These are phyloP conservation scores for Dactylellina leptospora DNA, from an alignment of 2,329 filamentous ascomycete species.

Conservation along the genomic window DNA sequence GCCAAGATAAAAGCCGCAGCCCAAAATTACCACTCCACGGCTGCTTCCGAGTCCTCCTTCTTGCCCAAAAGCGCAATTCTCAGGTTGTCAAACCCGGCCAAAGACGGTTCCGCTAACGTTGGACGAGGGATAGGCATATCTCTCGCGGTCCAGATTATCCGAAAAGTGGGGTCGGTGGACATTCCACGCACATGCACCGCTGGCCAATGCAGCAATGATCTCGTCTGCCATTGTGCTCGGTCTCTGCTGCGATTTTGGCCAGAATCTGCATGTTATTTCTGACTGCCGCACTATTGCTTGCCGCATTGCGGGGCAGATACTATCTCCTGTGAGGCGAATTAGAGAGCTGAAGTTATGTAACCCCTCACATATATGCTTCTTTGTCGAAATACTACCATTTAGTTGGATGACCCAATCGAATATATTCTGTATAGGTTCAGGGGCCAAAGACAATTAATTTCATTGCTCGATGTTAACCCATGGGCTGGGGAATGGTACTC, in stretches of 20 bases:
- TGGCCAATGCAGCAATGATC: background rate
- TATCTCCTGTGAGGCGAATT: no score
- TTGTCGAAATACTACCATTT: no score
- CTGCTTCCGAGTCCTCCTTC: slow-evolving; percentile 29
- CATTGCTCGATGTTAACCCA: background rate
- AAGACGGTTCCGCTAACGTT: background rate
- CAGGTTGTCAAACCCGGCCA: slow-evolving; percentile 8
- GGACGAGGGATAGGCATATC: background rate
- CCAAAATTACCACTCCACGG: slow-evolving; percentile 8
- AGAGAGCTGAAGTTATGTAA: no score
- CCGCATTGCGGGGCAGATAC: no score
- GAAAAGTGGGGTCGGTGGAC: slow-evolving; percentile 48
- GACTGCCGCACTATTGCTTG: no score
- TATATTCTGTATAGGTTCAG: no score
- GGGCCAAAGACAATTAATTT: no score
- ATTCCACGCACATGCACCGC: background rate
- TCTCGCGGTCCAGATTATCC: slow-evolving; percentile 31
- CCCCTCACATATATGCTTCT: no score
- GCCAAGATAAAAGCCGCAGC: slow-evolving; percentile 38
- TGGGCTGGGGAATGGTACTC: slow-evolving; percentile 9
- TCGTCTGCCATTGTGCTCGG: background rate
- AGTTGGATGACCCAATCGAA: no score
- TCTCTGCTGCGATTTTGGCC: background rate
- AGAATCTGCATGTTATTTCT: no score
- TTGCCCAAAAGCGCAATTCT: slow-evolving; percentile 7